Evolutionary conservation across 1,284 basidiomycete genomes (phyloP).

Genomic region (Ceratobasidium sp.): DNA sequence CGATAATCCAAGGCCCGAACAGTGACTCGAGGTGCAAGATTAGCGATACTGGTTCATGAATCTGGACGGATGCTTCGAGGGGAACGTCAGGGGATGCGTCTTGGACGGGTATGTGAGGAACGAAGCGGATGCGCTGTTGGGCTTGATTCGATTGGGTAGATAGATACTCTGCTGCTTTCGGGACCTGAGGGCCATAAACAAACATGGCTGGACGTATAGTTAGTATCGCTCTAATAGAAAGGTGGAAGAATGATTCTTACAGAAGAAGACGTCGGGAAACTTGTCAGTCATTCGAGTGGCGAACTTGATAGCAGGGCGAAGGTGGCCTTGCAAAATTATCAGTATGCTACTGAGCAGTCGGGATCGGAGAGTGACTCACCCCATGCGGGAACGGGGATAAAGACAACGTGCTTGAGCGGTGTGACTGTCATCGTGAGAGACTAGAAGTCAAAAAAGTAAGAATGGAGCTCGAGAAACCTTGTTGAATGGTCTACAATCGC

Average conservation of each 20-base stretch:
- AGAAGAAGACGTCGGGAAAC: constrained; percentile 6
- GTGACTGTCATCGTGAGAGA: no score
- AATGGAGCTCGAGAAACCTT: no score
- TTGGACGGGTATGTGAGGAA: background rate
- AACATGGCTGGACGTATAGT: background rate
- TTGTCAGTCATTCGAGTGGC: constrained; percentile 1
- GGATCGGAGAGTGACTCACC: background rate
- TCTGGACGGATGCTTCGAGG: background rate
- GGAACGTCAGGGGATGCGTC: background rate
- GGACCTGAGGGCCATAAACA: background rate
- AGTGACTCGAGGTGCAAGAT: background rate
- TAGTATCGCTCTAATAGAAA: background rate
- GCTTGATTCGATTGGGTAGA: background rate
- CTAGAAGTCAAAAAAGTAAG: no score
- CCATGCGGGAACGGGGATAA: constrained; percentile 7
- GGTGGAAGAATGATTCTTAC: background rate
- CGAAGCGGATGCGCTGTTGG: background rate
- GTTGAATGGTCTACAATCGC: no score
- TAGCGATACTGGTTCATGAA: background rate
- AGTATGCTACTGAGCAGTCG: background rate
- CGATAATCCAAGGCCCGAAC: constrained; percentile 17
- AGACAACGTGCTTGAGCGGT: constrained; percentile 17
- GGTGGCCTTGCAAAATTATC: background rate
- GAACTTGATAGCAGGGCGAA: constrained; percentile 21
- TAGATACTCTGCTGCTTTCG: background rate